Evolutionary conservation across 1,139 yeast genomes (phyloP).

Genomic region (Yamadazyma jaroonii): DNA sequence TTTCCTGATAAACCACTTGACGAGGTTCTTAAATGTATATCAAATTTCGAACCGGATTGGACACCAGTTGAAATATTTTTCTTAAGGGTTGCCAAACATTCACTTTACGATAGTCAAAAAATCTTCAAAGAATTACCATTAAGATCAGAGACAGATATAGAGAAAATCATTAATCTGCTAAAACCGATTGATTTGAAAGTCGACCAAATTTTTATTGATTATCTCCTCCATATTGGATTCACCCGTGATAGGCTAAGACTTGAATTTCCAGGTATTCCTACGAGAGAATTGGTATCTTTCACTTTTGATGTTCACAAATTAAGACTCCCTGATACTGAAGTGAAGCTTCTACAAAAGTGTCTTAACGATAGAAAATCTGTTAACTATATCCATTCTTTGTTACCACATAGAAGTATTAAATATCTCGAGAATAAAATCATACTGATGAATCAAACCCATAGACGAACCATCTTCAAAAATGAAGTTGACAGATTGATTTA

Average conservation of each 20-base stretch:
- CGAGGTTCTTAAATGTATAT: slow-evolving; percentile 8
- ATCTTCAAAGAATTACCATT: slow-evolving; percentile 13
- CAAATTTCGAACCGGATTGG: slow-evolving; percentile 9
- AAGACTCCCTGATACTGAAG: slow-evolving; percentile 8
- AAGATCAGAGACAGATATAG: slow-evolving; percentile 8
- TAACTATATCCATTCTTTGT: slow-evolving; percentile 12
- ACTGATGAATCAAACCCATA: slow-evolving; percentile 20
- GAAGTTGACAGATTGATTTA: slow-evolving; percentile 31
- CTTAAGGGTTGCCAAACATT: slow-evolving; percentile 9
- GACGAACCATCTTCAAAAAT: slow-evolving; percentile 28
- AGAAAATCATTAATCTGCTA: neutral
- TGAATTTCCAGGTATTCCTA: slow-evolving; percentile 15
- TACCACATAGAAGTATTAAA: slow-evolving; percentile 11
- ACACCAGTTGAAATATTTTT: slow-evolving; percentile 11
- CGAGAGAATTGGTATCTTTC: slow-evolving; percentile 12
- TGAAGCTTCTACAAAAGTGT: slow-evolving; percentile 7
- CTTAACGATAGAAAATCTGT: slow-evolving; percentile 9
- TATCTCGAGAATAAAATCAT: slow-evolving; percentile 18
- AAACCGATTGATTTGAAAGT: slow-evolving; percentile 3
- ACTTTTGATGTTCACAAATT: neutral
- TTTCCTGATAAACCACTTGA: slow-evolving; percentile 13
- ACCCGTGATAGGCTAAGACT: slow-evolving; percentile 10
- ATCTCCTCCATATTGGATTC: slow-evolving; percentile 5
- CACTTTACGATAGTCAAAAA: slow-evolving; percentile 2
- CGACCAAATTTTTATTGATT: slow-evolving; percentile 12